Evolutionary conservation across 768 basidiomycete species (phyloP), one percentile per base, ranked within the genome.

Genomic region (Udeniomyces megalosporus): DNA sequence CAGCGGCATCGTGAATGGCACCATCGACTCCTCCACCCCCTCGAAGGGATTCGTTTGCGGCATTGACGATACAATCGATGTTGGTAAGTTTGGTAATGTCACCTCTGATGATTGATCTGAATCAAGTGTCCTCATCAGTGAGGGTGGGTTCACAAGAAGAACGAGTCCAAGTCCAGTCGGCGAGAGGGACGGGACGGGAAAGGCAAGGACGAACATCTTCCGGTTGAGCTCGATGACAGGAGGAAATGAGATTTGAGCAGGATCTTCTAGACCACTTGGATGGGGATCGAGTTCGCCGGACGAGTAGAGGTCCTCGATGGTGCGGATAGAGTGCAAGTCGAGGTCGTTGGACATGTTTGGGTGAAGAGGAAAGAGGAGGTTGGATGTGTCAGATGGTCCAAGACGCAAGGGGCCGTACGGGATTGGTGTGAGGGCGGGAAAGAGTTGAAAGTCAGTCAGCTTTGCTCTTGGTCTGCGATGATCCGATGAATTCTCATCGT

Each of bases 21-120:
- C 75, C 75, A 57, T 75, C 75, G 10, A 75, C 74, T 2, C 75
- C 75, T 1, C 75, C 75, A 31, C 46, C 47, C n/a, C 74, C 74
- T 0, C 73, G 69, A 0, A 75, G 66, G 8, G 70, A 71, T 15
- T 63, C 67, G 64, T 74, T 75, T 8, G 74, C 73, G 1, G 74
- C 74, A 61, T 74, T 74, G 79, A 80, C 54, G 42, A 60, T 52
- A 4, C 49, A 47, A 31, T 60, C 60, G 24, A 53, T 42, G n/a
- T n/a, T n/a, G 34, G 60, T 42, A 11, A 60, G 34, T 42, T 60
- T 28, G 32, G 60, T 60, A 35, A 60, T 60, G 26, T 60, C 60
- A 11, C 60, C 60, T 14, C 20, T 28, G 28, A 60, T 15, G 38
- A 60, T 15, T 20, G 50, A 53, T 8, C 38, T 42, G 38, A 42